phyloP scores from a whole-genome alignment of 2,329 filamentous ascomycete species.

The Grosmannia serpens region DNA sequence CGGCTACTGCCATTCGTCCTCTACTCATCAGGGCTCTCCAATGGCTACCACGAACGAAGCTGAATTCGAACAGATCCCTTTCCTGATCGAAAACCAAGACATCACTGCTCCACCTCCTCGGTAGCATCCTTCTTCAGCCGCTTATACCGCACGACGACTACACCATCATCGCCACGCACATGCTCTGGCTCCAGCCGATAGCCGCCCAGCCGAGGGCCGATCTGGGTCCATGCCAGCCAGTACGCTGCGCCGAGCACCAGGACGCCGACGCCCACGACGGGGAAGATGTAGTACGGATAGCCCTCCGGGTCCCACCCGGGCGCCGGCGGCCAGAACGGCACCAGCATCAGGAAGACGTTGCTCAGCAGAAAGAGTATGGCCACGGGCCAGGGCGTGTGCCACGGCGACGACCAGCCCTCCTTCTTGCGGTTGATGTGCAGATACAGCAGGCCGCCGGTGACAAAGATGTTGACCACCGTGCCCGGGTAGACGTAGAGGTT shows the following conservation, averaged over 20 bases:
- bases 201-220: conserved; percentile 29
- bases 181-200: conserved; percentile 28
- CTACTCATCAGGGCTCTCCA: too few relatives aligned
- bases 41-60: too few relatives aligned
- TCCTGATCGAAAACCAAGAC: too few relatives aligned
- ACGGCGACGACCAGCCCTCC: conserved; percentile 40
- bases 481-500: conserved; percentile 1
- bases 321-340: conserved; percentile 43
- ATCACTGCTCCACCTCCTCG: not conserved
- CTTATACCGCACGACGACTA: conserved; percentile 28
- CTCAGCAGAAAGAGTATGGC: conserved; percentile 35
- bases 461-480: conserved; percentile 1
- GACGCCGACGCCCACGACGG: conserved; percentile 40
- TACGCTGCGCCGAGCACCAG: conserved; percentile 38
- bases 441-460: not conserved
- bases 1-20: too few relatives aligned
- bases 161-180: conserved; percentile 25
- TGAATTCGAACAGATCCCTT: too few relatives aligned
- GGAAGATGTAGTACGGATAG: conserved; percentile 46
- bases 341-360: conserved; percentile 40
- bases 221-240: conserved; percentile 40
- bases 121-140: not conserved
- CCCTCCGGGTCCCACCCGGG: conserved; percentile 32
- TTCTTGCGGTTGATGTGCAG: not conserved
- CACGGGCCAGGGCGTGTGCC: conserved; percentile 37